Evolutionary conservation across 345 rosid species (phyloP).

Genomic region (Trapa incisa): DNA sequence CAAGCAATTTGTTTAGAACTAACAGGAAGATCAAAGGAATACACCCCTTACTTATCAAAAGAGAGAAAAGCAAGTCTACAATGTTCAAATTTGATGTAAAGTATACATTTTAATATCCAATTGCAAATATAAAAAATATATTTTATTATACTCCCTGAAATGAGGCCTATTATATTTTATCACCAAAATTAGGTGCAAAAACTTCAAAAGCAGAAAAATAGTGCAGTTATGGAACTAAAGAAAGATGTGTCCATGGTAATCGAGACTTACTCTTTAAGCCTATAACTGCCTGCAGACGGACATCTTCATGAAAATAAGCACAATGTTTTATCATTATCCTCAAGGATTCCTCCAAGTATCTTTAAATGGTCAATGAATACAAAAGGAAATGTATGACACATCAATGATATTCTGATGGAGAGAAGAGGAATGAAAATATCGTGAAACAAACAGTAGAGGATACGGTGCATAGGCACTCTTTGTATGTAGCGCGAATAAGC

Average conservation of each 20-base stretch:
- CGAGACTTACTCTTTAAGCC: constrained; percentile 64
- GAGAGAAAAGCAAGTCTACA: too few species aligned
- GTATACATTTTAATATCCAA: not conserved
- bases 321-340: constrained; percentile 79
- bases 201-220: not conserved
- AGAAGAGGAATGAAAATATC: not conserved
- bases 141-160: not conserved
- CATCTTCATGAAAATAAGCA: constrained; percentile 96
- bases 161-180: not conserved
- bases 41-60: too few species aligned
- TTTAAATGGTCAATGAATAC: constrained; percentile 39
- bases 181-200: not conserved
- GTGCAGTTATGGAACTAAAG: not conserved
- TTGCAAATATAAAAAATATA: not conserved
- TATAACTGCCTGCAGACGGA: constrained; percentile 86
- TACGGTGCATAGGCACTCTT: constrained; percentile 76
- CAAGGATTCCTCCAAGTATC: constrained; percentile 85
- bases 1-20: not conserved
- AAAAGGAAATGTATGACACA: constrained; percentile 8
- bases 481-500: constrained; percentile 87
- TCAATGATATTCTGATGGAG: not conserved
- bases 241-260: constrained; percentile 2
- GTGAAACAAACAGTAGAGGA: constrained; percentile 32
- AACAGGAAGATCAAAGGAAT: not conserved
- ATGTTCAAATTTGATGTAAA: too few species aligned